Evolutionary conservation across 345 rosid genomes (phyloP).

Genomic region (Pelargonium nanum): DNA sequence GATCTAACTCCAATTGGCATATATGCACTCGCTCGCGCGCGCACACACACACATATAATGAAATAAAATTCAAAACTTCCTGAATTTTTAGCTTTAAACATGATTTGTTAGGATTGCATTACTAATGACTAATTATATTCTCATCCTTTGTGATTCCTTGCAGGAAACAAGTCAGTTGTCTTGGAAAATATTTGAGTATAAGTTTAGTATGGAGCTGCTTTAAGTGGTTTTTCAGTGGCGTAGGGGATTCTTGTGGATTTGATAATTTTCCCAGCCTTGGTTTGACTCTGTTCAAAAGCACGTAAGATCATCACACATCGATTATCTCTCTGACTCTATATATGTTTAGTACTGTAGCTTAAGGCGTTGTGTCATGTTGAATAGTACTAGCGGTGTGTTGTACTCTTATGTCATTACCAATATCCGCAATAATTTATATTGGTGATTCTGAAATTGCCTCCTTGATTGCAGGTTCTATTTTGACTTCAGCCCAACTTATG

Average conservation of each 20-base stretch:
- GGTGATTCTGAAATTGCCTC: constrained; percentile 5
- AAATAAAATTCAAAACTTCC: no score
- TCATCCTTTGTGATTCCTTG: constrained; percentile 7
- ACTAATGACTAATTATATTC: background rate
- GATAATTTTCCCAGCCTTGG: constrained; percentile 91
- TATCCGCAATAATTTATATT: background rate
- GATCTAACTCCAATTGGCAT: no score
- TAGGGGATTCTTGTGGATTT: constrained; percentile 88
- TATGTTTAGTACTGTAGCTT: no score
- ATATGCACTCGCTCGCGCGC: no score
- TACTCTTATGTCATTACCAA: no score
- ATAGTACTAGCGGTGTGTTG: no score
- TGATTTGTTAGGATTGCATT: background rate
- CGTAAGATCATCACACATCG: constrained; percentile 51
- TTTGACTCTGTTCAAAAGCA: constrained; percentile 61
- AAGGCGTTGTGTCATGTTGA: no score
- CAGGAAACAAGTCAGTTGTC: constrained; percentile 84
- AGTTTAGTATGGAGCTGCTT: constrained; percentile 93
- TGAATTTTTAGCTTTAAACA: background rate
- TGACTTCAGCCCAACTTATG: constrained; percentile 17
- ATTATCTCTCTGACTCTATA: background rate
- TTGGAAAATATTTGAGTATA: constrained; percentile 80
- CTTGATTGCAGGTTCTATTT: constrained; percentile 61
- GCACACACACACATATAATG: no score
- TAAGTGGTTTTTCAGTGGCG: constrained; percentile 96